These are phyloP conservation scores for Phytophthora europaea DNA, from an alignment of 352 stramenopile species.

Conservation along the genomic window DNA sequence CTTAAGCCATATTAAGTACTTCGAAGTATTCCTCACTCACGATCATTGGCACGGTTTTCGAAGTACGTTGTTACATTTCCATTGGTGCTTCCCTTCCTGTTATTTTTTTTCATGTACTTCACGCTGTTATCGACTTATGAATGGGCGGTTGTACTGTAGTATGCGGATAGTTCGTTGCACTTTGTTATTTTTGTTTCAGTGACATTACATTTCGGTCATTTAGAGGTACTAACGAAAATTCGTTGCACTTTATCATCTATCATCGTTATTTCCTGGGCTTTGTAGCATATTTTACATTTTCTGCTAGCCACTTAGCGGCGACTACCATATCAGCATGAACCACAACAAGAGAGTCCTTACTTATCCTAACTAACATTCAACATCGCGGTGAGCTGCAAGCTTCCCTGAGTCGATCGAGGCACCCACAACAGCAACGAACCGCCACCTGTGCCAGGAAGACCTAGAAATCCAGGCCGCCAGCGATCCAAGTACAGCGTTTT, in stretches of 20 bases:
- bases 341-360: neutral
- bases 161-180: neutral
- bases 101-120: too few species aligned
- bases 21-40: constrained; percentile 98
- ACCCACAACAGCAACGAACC: constrained; percentile 46
- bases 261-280: neutral
- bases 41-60: constrained; percentile 95
- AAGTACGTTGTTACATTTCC: constrained; percentile 66
- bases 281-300: neutral
- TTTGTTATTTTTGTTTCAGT: too few species aligned
- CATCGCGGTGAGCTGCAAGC: constrained; percentile 21
- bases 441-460: constrained; percentile 35
- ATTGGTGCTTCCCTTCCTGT: too few species aligned
- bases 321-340: neutral
- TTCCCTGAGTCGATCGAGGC: constrained; percentile 23
- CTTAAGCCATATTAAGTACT: constrained; percentile 55
- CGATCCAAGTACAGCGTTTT: constrained; percentile 52
- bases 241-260: neutral
- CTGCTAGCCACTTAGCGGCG: neutral
- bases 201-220: too few species aligned
- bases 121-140: too few species aligned
- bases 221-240: too few species aligned
- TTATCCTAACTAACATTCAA: constrained; percentile 25
- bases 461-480: constrained; percentile 41
- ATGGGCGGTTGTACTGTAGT: too few species aligned